Percentiles rank a stretch among this genome's conserved stretches.
Evolutionary conservation across 495 filamentous ascomycete species (phyloP).

Genomic region (Hypoxylon rickii): DNA sequence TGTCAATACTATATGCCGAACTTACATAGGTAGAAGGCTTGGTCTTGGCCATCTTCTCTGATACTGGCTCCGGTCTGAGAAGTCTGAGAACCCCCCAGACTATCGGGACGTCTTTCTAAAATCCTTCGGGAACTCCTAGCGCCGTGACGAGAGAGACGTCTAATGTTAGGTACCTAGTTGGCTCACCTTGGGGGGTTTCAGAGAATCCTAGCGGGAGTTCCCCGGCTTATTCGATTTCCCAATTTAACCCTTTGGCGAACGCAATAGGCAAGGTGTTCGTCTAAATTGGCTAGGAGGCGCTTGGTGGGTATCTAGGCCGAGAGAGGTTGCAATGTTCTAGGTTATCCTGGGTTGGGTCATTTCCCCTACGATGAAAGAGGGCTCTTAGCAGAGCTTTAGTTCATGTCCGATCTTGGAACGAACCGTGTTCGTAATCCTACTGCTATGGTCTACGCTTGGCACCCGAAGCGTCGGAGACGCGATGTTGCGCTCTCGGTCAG

Average conservation of each 20-base stretch:
- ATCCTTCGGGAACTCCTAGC: slow-evolving; percentile 19
- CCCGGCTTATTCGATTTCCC: slow-evolving; percentile 20
- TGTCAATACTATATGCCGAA: no score
- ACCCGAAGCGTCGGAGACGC: slow-evolving; percentile 29
- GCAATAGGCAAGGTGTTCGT: slow-evolving; percentile 17
- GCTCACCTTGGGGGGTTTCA: slow-evolving; percentile 25
- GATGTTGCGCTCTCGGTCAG: slow-evolving; percentile 18
- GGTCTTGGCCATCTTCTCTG: slow-evolving; percentile 21
- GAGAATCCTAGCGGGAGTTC: slow-evolving; percentile 25
- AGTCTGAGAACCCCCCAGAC: no score
- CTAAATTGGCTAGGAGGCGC: slow-evolving; percentile 12
- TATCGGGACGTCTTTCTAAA: slow-evolving; percentile 22
- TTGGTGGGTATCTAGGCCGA: slow-evolving; percentile 4
- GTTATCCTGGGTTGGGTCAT: not conserved
- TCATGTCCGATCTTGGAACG: slow-evolving; percentile 31
- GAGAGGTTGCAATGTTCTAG: slow-evolving; percentile 18
- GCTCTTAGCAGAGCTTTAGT: slow-evolving; percentile 2
- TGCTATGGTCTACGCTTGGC: slow-evolving; percentile 25
- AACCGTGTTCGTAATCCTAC: slow-evolving; percentile 17
- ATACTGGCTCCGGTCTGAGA: slow-evolving; percentile 14
- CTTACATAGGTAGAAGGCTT: no score
- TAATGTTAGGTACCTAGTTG: slow-evolving; percentile 5
- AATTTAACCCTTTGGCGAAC: slow-evolving; percentile 10
- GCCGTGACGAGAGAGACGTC: slow-evolving; percentile 7
- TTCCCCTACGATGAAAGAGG: not conserved